Conservation (phyloP, 2,329 filamentous ascomycete species). For the Teratosphaeria viscida region DNA sequence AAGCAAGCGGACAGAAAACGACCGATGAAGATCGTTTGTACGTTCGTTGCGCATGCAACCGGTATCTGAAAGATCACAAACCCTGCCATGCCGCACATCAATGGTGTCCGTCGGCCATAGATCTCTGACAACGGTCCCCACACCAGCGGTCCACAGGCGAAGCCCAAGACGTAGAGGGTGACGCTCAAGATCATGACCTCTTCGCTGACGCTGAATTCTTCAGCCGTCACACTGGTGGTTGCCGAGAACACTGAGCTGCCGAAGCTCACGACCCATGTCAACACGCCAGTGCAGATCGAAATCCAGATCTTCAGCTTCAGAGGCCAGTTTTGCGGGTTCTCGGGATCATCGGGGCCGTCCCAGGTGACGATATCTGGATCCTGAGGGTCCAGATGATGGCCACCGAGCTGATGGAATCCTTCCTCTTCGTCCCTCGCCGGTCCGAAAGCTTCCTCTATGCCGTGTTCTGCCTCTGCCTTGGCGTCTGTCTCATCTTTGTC, state of each 20-base stretch:
- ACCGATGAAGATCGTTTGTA: slow-evolving; percentile 44
- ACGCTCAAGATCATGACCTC: slow-evolving; percentile 43
- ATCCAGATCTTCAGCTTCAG: slow-evolving; percentile 30
- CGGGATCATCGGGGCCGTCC: slow-evolving; percentile 23
- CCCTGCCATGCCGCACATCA: slow-evolving; percentile 39
- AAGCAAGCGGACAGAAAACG: slow-evolving; percentile 46
- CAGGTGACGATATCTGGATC: slow-evolving; percentile 8
- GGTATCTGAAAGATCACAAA: slow-evolving; percentile 44
- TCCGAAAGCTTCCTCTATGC: slow-evolving; percentile 5
- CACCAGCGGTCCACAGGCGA: slow-evolving; percentile 18
- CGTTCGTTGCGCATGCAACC: slow-evolving; percentile 43
- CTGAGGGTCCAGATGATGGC: slow-evolving; percentile 1
- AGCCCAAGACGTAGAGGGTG: slow-evolving; percentile 34
- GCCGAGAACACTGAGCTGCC: slow-evolving; percentile 37
- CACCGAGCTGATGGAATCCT: slow-evolving; percentile 7
- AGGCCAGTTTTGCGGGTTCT: slow-evolving; percentile 39
- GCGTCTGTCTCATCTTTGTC: background rate
- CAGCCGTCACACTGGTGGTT: slow-evolving; percentile 30
- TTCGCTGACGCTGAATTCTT: slow-evolving; percentile 35
- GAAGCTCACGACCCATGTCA: slow-evolving; percentile 42
- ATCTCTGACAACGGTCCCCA: slow-evolving; percentile 47
- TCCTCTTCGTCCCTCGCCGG: slow-evolving; percentile 6
- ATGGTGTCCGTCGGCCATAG: slow-evolving; percentile 39
- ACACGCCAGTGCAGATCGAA: slow-evolving; percentile 30
- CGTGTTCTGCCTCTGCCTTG: slow-evolving; percentile 4